A percentile compares a stretch with the other conserved stretches of the same genome.
Evolutionary conservation across 768 basidiomycete genomes (phyloP).

Genomic region (Serendipita sp.): DNA sequence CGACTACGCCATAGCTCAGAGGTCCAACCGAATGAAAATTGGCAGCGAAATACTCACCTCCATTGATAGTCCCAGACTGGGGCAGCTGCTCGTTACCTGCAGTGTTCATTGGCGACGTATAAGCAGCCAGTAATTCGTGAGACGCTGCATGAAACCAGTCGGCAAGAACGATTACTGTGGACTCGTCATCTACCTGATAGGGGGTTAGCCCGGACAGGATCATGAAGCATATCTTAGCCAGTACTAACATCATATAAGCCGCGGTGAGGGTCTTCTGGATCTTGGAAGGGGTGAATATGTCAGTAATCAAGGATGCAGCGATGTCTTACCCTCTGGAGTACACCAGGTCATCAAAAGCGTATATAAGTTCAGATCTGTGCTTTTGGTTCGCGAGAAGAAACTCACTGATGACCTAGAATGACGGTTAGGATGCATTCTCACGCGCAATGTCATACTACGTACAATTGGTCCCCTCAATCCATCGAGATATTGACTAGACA

Average conservation of each 20-base stretch:
- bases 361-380: conserved; percentile 19
- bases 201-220: not conserved
- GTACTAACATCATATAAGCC: conserved; percentile 23
- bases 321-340: conserved; percentile 31
- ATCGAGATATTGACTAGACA: conserved; percentile 3
- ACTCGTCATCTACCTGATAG: conserved; percentile 15
- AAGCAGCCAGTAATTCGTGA: conserved; percentile 17
- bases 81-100: not conserved
- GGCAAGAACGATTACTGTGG: conserved; percentile 26
- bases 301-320: conserved; percentile 13
- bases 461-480: not conserved
- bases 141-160: conserved; percentile 22
- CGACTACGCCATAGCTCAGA: conserved; percentile 1
- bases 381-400: not conserved
- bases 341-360: conserved; percentile 15
- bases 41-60: not conserved
- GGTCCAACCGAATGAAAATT: too few relatives aligned
- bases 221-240: not conserved
- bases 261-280: not conserved
- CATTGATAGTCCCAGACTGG: conserved; percentile 9
- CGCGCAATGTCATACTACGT: not conserved
- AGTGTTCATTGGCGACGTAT: conserved; percentile 8
- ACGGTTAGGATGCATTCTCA: not conserved
- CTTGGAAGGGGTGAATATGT: not conserved
- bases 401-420: not conserved